These are phyloP conservation scores for Fulvia fulva DNA, from an alignment of 2,329 filamentous ascomycete genomes.

Conservation along the genomic window DNA sequence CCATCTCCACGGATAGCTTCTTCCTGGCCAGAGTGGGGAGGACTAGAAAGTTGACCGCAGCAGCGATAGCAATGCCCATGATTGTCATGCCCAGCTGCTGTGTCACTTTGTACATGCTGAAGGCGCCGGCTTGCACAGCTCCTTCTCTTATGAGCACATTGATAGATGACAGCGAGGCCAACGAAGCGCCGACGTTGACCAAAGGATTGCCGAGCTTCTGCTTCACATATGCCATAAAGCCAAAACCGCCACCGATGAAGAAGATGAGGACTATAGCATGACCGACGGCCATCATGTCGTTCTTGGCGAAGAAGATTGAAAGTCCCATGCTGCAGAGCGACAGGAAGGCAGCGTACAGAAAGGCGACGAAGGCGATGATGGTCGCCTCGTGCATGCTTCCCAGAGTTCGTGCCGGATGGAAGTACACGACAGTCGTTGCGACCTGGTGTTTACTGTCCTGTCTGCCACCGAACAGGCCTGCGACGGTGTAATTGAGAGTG, in stretches of 20 bases:
- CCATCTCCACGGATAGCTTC: constrained; percentile 69
- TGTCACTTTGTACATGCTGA: constrained; percentile 75
- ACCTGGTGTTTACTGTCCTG: constrained; percentile 93
- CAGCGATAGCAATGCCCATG: constrained; percentile 67
- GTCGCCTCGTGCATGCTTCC: constrained; percentile 88
- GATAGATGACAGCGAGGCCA: constrained; percentile 84
- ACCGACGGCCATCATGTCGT: constrained; percentile 65
- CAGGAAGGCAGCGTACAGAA: constrained; percentile 71
- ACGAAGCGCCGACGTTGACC: constrained; percentile 63
- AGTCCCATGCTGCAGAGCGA: constrained; percentile 85
- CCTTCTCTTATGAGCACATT: constrained; percentile 89
- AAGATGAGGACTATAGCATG: constrained; percentile 75
- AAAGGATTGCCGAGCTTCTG: constrained; percentile 36
- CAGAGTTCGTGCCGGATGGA: constrained; percentile 79
- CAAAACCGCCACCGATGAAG: constrained; percentile 81
- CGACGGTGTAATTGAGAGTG: constrained; percentile 73
- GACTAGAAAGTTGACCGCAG: constrained; percentile 70
- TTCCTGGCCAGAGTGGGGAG: constrained; percentile 74
- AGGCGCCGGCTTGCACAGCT: constrained; percentile 74
- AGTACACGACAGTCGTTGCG: constrained; percentile 90
- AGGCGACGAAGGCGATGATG: constrained; percentile 70
- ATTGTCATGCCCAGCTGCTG: constrained; percentile 80
- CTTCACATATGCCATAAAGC: constrained; percentile 61
- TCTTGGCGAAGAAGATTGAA: constrained; percentile 69
- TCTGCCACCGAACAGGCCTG: constrained; percentile 64